Base-by-base conservation (phyloP, 2,329 filamentous ascomycete genomes). In the Plenodomus lindquistii region DNA sequence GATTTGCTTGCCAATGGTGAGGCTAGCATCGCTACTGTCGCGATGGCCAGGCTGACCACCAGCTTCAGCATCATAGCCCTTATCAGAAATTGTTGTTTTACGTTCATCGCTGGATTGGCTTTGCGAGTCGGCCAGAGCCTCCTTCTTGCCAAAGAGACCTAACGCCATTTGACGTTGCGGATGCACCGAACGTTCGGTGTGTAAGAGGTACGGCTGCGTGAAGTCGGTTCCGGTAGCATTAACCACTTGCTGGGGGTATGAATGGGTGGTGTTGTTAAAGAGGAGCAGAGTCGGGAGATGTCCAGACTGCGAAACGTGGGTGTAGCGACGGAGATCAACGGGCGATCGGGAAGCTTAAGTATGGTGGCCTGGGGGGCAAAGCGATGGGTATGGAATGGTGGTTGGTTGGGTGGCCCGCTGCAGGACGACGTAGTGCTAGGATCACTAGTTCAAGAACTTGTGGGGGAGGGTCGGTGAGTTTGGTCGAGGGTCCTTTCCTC, bases 1-100 rank as follows among this genome's bases (percentile, higher is more conserved):
- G 55, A 93, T 83, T 75, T 96, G 91, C 73, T 83, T 81, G 40
- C 79, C 80, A 37, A 85, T 72, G 29, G 74, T 76, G 37, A 80
- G 50, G 37, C 73, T 72, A 5, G 74, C 74, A 2, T 64, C 68
- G 37, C 71, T 71, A 44, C 69, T 70, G 41, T 70, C 50, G 36
- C 65, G 62, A 36, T 55, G 53, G 39, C 53, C 48, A 7, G 48
- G 57, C 3, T 72, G 67, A 42, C 77, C 66, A 51, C 69, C 55
- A 19, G 55, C 64, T 19, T 74, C 71, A 10, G 66, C 48, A 46
- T 74, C 72, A 41, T 61, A 56, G 21, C 54, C 37, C 27, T 59
- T 48, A 9, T 63, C 52, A 34, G 55, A 24, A 19, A 24, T 50
- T 24, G 54, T 50, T 40, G 51, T 34, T n/a, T 54, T 50, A 2